Evolutionary conservation across 345 rosid genomes (phyloP).

Genomic region (Salix dunnii): DNA sequence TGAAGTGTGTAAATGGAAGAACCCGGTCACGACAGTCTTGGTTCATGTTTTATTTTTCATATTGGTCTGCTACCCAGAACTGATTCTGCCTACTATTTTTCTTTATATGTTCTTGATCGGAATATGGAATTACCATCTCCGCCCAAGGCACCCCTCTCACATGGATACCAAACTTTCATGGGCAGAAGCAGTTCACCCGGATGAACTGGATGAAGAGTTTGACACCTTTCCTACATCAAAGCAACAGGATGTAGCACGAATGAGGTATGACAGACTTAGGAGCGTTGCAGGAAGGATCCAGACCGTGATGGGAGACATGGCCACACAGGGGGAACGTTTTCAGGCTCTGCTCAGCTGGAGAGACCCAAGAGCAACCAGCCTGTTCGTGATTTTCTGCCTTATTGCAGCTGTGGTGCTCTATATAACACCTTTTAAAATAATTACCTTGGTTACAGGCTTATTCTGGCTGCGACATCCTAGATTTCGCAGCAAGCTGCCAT

Average conservation of each 20-base stretch:
- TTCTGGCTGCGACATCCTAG: constrained; percentile 32
- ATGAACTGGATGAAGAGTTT: constrained; percentile 33
- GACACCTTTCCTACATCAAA: constrained; percentile 31
- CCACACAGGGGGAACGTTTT: constrained; percentile 35
- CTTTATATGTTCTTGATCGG: constrained; percentile 33
- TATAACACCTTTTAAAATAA: constrained; percentile 26
- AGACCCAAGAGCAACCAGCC: constrained; percentile 31
- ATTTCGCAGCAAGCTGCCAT: constrained; percentile 30
- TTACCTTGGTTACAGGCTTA: constrained; percentile 24
- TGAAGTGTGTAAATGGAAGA: constrained; percentile 31
- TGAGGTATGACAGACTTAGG: constrained; percentile 35
- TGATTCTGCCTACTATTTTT: constrained; percentile 29
- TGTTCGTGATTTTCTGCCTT: constrained; percentile 26
- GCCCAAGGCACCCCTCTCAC: constrained; percentile 35
- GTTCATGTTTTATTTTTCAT: constrained; percentile 26
- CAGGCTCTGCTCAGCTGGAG: constrained; percentile 33
- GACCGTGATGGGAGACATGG: constrained; percentile 34
- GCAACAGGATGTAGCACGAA: constrained; percentile 17
- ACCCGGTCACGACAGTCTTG: constrained; percentile 19
- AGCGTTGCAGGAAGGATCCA: constrained; percentile 35
- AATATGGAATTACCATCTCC: constrained; percentile 26
- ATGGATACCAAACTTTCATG: constrained; percentile 33
- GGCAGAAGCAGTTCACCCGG: constrained; percentile 30
- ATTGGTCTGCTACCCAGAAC: constrained; percentile 30
- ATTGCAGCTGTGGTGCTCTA: constrained; percentile 29